Conservation (phyloP, 1,139 yeast species). For the Geotrichum fermentans region DNA sequence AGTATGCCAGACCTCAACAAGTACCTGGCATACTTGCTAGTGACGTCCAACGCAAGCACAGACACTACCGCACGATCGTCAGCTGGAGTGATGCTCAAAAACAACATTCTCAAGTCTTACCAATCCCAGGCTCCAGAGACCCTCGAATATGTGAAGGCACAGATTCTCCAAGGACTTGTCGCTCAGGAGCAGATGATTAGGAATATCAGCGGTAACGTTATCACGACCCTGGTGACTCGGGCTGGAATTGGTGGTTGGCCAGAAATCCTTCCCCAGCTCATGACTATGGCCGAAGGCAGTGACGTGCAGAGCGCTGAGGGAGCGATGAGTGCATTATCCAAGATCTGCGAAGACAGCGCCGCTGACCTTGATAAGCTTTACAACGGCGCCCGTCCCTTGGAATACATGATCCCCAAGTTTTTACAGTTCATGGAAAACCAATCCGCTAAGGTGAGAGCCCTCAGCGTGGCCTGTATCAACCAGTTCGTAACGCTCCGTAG, state of each 20-base stretch:
- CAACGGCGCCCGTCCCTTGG: conserved; percentile 61
- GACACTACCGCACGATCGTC: conserved; percentile 64
- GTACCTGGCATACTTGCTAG: conserved; percentile 66
- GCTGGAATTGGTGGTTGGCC: conserved; percentile 76
- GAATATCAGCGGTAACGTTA: conserved; percentile 85
- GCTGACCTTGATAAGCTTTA: conserved; percentile 54
- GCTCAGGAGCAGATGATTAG: conserved; percentile 60
- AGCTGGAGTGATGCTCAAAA: conserved; percentile 82
- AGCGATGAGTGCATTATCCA: conserved; percentile 75
- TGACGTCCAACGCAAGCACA: conserved; percentile 44
- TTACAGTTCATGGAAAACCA: conserved; percentile 43
- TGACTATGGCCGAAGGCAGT: conserved; percentile 49
- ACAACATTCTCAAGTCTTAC: conserved; percentile 48
- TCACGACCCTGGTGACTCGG: conserved; percentile 73
- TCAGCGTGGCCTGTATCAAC: conserved; percentile 67
- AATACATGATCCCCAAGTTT: conserved; percentile 61
- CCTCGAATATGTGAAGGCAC: conserved; percentile 54
- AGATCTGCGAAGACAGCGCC: conserved; percentile 83
- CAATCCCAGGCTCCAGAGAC: conserved; percentile 34
- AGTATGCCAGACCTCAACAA: conserved; percentile 70
- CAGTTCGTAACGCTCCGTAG: conserved; percentile 68
- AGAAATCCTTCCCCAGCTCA: conserved; percentile 58
- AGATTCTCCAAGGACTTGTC: conserved; percentile 63
- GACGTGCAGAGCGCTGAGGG: conserved; percentile 53
- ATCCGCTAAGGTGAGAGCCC: conserved; percentile 53